These are phyloP conservation scores for Pleurostoma richardsiae DNA, from an alignment of 2,329 filamentous ascomycete species.

Conservation along the genomic window DNA sequence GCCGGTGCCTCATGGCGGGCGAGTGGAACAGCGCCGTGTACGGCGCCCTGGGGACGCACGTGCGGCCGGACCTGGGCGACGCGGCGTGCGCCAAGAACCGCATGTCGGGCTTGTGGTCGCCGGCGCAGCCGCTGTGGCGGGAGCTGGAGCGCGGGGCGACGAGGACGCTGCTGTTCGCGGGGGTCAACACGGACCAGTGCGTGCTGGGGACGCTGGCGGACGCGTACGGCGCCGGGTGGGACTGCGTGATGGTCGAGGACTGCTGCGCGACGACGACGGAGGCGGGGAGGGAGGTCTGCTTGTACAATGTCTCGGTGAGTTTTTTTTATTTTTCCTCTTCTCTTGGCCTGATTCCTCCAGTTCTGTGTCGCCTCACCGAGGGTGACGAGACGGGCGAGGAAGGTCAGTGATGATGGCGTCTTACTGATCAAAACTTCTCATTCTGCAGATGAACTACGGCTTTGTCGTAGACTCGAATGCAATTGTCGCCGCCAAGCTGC, in stretches of 20 bases:
- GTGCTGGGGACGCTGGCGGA: slow-evolving; percentile 52
- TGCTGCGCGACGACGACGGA: slow-evolving; percentile 45
- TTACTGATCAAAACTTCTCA: not conserved
- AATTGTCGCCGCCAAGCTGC: slow-evolving; percentile 2
- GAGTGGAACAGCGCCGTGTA: slow-evolving; percentile 53
- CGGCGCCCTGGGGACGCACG: slow-evolving; percentile 33
- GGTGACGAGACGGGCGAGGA: no score
- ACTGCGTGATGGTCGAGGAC: slow-evolving; percentile 50
- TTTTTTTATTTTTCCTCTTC: not conserved
- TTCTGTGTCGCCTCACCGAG: not conserved
- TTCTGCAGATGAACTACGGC: slow-evolving; percentile 10
- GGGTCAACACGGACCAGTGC: slow-evolving; percentile 59
- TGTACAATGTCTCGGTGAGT: slow-evolving; percentile 30
- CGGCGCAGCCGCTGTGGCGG: slow-evolving; percentile 32
- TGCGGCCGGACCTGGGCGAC: slow-evolving; percentile 28
- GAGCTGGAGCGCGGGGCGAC: slow-evolving; percentile 30
- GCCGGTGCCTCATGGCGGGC: slow-evolving; percentile 43
- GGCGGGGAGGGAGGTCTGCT: slow-evolving; percentile 25
- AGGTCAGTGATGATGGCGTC: not conserved
- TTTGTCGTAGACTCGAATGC: slow-evolving; percentile 14
- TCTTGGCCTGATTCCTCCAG: not conserved
- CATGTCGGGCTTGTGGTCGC: slow-evolving; percentile 51
- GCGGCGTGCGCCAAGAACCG: slow-evolving; percentile 51
- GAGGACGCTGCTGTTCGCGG: slow-evolving; percentile 48
- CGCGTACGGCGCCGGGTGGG: slow-evolving; percentile 49